Conservation (phyloP, 2,329 filamentous ascomycete genomes). For the Fonsecaea pedrosoi region DNA sequence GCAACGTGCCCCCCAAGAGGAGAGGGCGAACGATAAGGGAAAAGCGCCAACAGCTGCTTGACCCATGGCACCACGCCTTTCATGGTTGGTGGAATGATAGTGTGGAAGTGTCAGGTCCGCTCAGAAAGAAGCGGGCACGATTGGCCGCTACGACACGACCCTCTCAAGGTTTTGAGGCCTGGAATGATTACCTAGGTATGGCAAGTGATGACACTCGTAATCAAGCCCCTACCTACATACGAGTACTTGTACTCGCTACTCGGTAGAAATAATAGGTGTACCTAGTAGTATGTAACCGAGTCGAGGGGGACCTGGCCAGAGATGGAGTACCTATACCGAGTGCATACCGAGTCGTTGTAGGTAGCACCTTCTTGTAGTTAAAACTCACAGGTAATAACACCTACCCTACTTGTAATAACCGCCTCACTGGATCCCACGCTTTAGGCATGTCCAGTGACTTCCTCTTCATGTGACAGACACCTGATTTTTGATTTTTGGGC, state of each 20-base stretch:
- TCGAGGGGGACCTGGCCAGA: too few relatives aligned
- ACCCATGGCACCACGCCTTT: neutral
- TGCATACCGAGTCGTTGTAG: too few relatives aligned
- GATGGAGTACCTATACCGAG: too few relatives aligned
- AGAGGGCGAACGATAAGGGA: neutral
- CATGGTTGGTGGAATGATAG: conserved; percentile 2
- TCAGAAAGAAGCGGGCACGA: neutral
- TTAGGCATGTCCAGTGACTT: conserved; percentile 7
- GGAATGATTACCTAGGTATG: too few relatives aligned
- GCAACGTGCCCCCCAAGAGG: neutral
- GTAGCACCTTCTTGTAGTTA: too few relatives aligned
- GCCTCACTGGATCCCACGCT: neutral
- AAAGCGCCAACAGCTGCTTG: neutral
- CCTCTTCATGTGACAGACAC: conserved; percentile 11
- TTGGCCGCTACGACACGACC: neutral
- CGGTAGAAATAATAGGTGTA: too few relatives aligned
- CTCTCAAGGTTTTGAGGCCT: neutral
- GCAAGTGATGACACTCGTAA: too few relatives aligned
- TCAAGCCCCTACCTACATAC: too few relatives aligned
- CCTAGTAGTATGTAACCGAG: too few relatives aligned
- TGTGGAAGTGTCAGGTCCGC: conserved; percentile 1
- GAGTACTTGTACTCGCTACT: too few relatives aligned
- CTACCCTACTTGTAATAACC: neutral
- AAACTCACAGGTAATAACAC: too few relatives aligned
- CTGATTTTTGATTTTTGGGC: conserved; percentile 1